Percentiles rank a stretch among this genome's conserved stretches.
Conservation (phyloP, 2,329 filamentous ascomycete species). For the Didymella pinodella region DNA sequence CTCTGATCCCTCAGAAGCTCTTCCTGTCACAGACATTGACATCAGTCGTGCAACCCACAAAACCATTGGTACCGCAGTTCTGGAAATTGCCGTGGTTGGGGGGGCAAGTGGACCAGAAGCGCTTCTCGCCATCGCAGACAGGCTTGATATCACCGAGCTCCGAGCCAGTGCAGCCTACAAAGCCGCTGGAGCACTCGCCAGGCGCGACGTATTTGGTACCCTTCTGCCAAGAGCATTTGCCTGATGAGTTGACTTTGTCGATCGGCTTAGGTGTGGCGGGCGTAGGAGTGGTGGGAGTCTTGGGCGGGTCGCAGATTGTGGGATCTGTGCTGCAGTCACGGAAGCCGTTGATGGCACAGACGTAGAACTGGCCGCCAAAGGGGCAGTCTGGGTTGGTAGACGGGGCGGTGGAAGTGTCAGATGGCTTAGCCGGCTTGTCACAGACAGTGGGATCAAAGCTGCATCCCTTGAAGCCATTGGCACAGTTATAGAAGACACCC, state of each 20-base stretch:
- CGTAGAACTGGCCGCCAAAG: not conserved
- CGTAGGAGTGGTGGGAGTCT: not conserved
- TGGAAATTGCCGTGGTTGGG: not conserved
- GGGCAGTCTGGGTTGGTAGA: not conserved
- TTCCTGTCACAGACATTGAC: not conserved
- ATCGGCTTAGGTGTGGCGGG: not conserved
- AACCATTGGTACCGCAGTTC: slow-evolving; percentile 1
- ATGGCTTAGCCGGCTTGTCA: not conserved
- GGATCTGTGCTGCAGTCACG: not conserved
- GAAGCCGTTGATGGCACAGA: slow-evolving; percentile 5
- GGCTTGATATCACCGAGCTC: not conserved
- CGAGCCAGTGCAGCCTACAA: slow-evolving; percentile 1
- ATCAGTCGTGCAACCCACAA: slow-evolving; percentile 3
- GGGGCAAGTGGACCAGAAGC: slow-evolving; percentile 5
- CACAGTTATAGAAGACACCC: not conserved
- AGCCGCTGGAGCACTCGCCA: slow-evolving; percentile 1
- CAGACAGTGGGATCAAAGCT: not conserved
- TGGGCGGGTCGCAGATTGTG: not conserved
- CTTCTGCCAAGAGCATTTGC: not conserved
- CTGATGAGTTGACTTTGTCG: not conserved
- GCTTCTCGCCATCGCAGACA: not conserved
- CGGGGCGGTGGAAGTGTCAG: not conserved
- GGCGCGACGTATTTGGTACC: slow-evolving; percentile 1
- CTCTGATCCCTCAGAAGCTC: no score
- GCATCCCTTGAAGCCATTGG: slow-evolving; percentile 2